Evolutionary conservation across 1,284 basidiomycete genomes (phyloP), one percentile per base, ranked within the genome.

Genomic region (Retiboletus flavoniger): DNA sequence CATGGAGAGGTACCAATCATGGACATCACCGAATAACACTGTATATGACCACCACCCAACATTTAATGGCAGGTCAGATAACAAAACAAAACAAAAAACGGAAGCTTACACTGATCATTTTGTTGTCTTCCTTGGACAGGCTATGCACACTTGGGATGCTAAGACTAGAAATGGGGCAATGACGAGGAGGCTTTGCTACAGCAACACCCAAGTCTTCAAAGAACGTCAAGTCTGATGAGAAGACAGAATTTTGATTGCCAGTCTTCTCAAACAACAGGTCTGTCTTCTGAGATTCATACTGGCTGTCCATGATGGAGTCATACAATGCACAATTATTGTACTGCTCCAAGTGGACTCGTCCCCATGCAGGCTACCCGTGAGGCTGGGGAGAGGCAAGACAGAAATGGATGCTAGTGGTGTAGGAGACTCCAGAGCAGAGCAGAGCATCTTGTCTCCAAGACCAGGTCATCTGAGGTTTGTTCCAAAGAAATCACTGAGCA

Each of bases 381-480:
- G 63, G 50, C 78, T 79, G 39, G 78, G 78, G 10, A 78, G 67
- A 3, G 88, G 87, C 0, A 87, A 90, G 0, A 82, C 88, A 1
- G 84, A 81, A 60, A 92, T 91, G 0, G 87, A 76, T 0, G 78
- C 69, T 28, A 92, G 75, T 0, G 85, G 81, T 53, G 81, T 77
- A 4, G 79, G 80, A 40, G 76, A 78, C 45, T 86, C 84, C 7
- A 72, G 75, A n/a, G 74, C 74, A 17, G 75, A 80, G 29, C 88
- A 83, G 63, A 94, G 91, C 91, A 94, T 93, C 76, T 93, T 91
- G 65, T 93, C 92, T 0, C 92, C 91, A 3, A 94, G 70, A 2
- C 85, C 89, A 2, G 91, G 91, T 19, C 91, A 79, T 3, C 77
- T 84, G 4, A 89, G 67, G 10, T 79, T 76, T 57, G 75, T 71